Evolutionary conservation across 768 basidiomycete species (phyloP).

Genomic region (Plicaturopsis crispa): DNA sequence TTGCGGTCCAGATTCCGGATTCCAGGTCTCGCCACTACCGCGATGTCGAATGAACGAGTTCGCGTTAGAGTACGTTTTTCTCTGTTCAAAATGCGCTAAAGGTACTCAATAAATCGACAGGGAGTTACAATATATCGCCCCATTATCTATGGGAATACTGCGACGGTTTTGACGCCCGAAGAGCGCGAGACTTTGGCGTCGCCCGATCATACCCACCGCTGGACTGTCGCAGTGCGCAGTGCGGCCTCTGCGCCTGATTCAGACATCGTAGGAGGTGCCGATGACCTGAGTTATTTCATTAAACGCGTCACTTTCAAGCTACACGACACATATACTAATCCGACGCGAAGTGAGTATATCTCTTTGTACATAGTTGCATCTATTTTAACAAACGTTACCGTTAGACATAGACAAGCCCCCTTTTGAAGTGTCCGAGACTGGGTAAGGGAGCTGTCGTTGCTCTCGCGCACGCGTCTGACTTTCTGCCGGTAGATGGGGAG

Average conservation of each 20-base stretch:
- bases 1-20: too few relatives aligned
- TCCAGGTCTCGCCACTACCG: slow-evolving; percentile 33
- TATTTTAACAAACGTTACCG: slow-evolving; percentile 5
- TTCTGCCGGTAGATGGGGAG: slow-evolving; percentile 71
- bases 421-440: slow-evolving; percentile 93
- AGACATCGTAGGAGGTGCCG: slow-evolving; percentile 81
- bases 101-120: slow-evolving; percentile 29
- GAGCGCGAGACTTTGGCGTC: slow-evolving; percentile 52
- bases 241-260: slow-evolving; percentile 70
- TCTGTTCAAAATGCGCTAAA: slow-evolving; percentile 4
- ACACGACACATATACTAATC: slow-evolving; percentile 93
- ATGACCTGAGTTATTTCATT: slow-evolving; percentile 87
- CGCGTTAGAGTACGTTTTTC: slow-evolving; percentile 63
- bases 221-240: slow-evolving; percentile 93
- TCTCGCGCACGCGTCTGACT: background rate
- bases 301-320: slow-evolving; percentile 96
- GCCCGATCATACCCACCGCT: slow-evolving; percentile 86
- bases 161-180: slow-evolving; percentile 64
- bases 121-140: slow-evolving; percentile 84
- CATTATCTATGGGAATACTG: slow-evolving; percentile 94
- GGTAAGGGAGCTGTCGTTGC: slow-evolving; percentile 34
- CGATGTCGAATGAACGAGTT: slow-evolving; percentile 60
- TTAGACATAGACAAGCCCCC: slow-evolving; percentile 88
- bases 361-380: background rate
- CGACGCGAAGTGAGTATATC: slow-evolving; percentile 72